Percentiles rank a stretch among this genome's conserved stretches.
These are phyloP conservation scores for Lyophyllum shimeji DNA, from an alignment of 768 basidiomycete species.

Conservation along the genomic window DNA sequence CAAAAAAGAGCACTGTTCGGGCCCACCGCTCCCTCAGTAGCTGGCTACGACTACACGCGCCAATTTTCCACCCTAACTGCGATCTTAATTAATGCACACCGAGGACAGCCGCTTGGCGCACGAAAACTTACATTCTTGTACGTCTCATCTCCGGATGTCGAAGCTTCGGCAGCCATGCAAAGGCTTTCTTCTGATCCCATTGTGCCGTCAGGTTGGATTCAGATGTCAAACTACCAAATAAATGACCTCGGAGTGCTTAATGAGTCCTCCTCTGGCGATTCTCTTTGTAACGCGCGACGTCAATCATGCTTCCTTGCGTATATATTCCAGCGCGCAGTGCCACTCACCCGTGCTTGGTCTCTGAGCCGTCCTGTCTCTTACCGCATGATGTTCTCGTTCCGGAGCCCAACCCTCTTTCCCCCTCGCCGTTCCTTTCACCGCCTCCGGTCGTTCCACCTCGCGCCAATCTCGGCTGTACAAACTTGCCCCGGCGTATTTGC, in stretches of 20 bases:
- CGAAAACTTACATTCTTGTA: not conserved
- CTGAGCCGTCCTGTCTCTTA: slow-evolving; percentile 6
- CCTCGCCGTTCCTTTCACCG: slow-evolving; percentile 35
- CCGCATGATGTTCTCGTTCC: slow-evolving; percentile 25
- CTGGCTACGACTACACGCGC: not conserved
- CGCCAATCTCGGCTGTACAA: slow-evolving; percentile 22
- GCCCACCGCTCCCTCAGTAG: no score
- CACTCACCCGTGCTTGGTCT: not conserved
- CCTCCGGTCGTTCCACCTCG: slow-evolving; percentile 46
- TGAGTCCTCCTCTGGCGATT: not conserved
- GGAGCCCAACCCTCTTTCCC: slow-evolving; percentile 27
- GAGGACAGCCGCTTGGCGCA: not conserved
- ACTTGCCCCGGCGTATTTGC: slow-evolving; percentile 6
- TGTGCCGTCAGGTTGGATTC: not conserved
- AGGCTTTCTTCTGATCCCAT: not conserved
- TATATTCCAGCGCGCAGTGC: not conserved
- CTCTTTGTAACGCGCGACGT: not conserved
- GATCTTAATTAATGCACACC: not conserved
- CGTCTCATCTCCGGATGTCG: not conserved
- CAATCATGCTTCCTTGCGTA: not conserved
- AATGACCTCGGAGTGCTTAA: not conserved
- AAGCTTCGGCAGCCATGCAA: not conserved
- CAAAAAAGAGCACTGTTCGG: no score
- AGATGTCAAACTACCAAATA: not conserved
- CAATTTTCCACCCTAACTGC: slow-evolving; percentile 1